Base-by-base conservation (phyloP, 176 grass and related monocot species). In the Panicum miliaceum region DNA sequence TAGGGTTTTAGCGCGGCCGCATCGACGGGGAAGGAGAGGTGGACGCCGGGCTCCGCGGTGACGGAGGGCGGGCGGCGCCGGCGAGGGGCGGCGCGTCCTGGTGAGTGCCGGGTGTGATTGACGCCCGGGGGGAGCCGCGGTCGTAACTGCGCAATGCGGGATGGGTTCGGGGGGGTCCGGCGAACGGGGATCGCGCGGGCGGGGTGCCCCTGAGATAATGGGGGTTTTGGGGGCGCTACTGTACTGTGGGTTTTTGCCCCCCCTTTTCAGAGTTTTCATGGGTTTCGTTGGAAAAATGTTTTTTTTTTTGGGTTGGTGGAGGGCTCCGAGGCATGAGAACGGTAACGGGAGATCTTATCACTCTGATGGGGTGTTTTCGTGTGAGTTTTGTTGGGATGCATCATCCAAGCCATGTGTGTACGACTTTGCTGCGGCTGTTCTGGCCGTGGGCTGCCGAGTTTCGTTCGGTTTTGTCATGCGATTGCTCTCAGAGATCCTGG, bases 1-100 rank as follows among this genome's bases (percentile, higher is more conserved):
- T 78, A 78, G 80, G 64, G 86, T 78, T 83, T 78, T 54, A 64
- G 73, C 81, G 52, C 13, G 15, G 5, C 3, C n/a, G 68, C 6
- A 7, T 32, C 43, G 27, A 59, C 29, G 12, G 37, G 11, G 2
- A 15, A 15, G 26, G 12, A 9, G 13, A 2, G 45, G 20, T 8
- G 46, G 41, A 4, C 36, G 66, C 75, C 4, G 48, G 43, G 0
- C 23, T 37, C 75, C 8, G 36, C 48, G 64, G 11, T 13, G 56
- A n/a, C 37, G 37, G 74, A 19, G 16, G 59, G 22, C 23, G 75
- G 13, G 43, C 57, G 75, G 13, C 14, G 23, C 35, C 50, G 64
- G 48, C 25, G 45, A 35, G 67, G 11, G 15, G 15, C n/a, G 58
- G 19, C 6, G 4, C n/a, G 52, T 48, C 57, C 5, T 88, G 64